Evolutionary conservation across 164 flowering plant species (phyloP).

Genomic region (Vitis amurensis): DNA sequence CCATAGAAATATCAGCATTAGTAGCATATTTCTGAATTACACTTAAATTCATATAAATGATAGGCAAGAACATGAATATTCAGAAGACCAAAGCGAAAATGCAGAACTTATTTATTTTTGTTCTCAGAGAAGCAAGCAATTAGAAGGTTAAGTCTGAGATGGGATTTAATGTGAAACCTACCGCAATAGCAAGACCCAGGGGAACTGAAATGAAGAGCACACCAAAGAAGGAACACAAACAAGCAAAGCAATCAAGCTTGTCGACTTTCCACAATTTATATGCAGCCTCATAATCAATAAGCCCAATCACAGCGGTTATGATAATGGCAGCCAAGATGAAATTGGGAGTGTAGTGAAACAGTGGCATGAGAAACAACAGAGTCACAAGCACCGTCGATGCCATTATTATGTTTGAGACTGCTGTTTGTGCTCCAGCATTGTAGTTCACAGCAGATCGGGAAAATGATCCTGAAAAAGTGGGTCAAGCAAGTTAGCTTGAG

Average conservation of each 20-base stretch:
- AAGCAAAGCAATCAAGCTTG: conserved; percentile 68
- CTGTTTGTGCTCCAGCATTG: conserved; percentile 72
- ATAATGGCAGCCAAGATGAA: conserved; percentile 67
- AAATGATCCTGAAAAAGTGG: conserved; percentile 54
- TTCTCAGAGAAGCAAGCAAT: too few species aligned
- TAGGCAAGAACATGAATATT: neutral
- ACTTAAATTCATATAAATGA: too few species aligned
- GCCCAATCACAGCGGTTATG: conserved; percentile 67
- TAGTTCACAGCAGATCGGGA: conserved; percentile 77
- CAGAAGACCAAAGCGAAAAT: too few species aligned
- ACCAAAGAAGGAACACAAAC: conserved; percentile 64
- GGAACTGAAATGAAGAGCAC: conserved; percentile 77
- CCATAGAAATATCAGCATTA: neutral
- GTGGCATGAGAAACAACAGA: conserved; percentile 68
- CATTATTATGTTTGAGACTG: conserved; percentile 64
- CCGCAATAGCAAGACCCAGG: conserved; percentile 65
- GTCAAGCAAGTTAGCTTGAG: neutral
- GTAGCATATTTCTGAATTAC: too few species aligned
- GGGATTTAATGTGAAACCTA: conserved; percentile 22
- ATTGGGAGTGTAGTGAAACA: conserved; percentile 67
- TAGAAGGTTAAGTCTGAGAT: too few species aligned
- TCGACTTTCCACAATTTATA: conserved; percentile 61
- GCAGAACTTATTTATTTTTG: too few species aligned
- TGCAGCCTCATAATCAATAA: conserved; percentile 58
- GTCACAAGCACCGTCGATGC: conserved; percentile 66